Conservation (phyloP, 108 stramenopile species). For the Nitzschia sp. region DNA sequence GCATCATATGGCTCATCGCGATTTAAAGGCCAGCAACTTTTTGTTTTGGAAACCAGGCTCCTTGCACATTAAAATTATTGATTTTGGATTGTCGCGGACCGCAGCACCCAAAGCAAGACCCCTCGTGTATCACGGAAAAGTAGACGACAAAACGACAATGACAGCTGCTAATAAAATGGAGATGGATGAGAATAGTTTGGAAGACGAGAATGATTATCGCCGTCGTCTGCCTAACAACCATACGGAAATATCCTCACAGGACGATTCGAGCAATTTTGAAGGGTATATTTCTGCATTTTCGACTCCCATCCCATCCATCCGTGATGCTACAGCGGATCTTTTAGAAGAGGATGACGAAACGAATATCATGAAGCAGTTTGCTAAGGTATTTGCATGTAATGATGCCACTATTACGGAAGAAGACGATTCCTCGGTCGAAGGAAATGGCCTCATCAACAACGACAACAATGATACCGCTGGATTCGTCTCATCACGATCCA, state of each 20-base stretch:
- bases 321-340: not conserved
- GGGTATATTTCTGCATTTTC: not conserved
- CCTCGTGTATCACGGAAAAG: not conserved
- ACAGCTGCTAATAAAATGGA: not conserved
- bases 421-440: too few relatives aligned
- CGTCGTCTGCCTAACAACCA: not conserved
- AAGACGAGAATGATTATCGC: not conserved
- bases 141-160: not conserved
- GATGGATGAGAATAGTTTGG: not conserved
- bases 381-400: too few relatives aligned
- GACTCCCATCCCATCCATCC: not conserved
- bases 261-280: not conserved
- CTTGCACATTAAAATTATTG: slow-evolving; percentile 90
- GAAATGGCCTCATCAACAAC: too few relatives aligned
- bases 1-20: slow-evolving; percentile 86
- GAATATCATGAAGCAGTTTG: too few relatives aligned
- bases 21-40: slow-evolving; percentile 93
- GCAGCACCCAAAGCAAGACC: not conserved
- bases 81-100: slow-evolving; percentile 86
- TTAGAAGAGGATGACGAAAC: not conserved
- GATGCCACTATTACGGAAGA: too few relatives aligned
- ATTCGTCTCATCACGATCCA: not conserved
- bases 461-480: not conserved
- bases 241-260: not conserved
- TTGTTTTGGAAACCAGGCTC: slow-evolving; percentile 56